Evolutionary conservation across 345 rosid species (phyloP).

Genomic region (Eucalyptus sp.): DNA sequence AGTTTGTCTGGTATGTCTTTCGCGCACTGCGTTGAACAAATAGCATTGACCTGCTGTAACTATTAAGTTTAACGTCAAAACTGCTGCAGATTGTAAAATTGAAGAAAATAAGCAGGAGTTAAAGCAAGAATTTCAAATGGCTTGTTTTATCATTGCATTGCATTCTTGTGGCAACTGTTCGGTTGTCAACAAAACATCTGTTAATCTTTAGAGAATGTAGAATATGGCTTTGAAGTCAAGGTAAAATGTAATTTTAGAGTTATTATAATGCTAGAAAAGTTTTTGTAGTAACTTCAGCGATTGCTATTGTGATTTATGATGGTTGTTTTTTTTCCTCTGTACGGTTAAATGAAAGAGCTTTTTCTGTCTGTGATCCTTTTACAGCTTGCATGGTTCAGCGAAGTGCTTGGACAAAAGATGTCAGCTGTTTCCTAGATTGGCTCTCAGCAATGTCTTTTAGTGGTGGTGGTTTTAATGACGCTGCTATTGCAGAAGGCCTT

Average conservation of each 20-base stretch:
- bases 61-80: neutral
- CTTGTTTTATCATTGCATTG: neutral
- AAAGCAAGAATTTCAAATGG: neutral
- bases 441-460: slow-evolving; percentile 61
- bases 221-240: neutral
- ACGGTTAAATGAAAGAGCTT: neutral
- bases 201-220: neutral
- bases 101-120: neutral
- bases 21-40: neutral
- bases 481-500: slow-evolving; percentile 97
- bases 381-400: slow-evolving; percentile 87
- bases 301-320: neutral
- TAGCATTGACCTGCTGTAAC: neutral
- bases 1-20: slow-evolving; percentile 44
- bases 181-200: neutral
- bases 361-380: neutral
- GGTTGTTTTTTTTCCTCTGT: neutral
- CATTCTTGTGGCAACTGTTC: neutral
- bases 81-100: neutral
- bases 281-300: neutral
- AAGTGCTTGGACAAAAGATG: slow-evolving; percentile 92
- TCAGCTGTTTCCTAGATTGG: slow-evolving; percentile 73
- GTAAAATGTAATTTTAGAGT: neutral
- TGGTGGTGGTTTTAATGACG: slow-evolving; percentile 93
- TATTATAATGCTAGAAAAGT: neutral